Conservation (phyloP, 352 stramenopile genomes). For the Phytophthora melonis region DNA sequence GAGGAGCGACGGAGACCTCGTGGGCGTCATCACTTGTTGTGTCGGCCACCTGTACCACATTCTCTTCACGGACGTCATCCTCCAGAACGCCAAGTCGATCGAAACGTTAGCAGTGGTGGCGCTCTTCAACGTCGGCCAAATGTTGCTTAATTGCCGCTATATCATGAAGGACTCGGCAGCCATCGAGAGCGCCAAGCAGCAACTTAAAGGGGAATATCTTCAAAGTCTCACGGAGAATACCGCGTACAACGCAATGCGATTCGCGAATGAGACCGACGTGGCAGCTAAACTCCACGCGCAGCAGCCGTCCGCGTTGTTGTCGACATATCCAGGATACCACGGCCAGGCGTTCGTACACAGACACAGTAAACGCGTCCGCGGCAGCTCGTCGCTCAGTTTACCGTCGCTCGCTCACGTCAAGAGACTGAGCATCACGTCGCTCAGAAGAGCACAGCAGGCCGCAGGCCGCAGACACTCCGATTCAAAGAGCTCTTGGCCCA, state of each 20-base stretch:
- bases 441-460: neutral
- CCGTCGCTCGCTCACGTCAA: constrained; percentile 1
- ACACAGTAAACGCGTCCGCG: constrained; percentile 6
- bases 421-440: neutral
- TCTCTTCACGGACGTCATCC: constrained; percentile 37
- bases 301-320: neutral
- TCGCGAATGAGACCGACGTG: neutral
- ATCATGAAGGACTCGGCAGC: constrained; percentile 3
- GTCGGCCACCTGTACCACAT: constrained; percentile 46
- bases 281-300: neutral
- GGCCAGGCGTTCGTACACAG: constrained; percentile 1
- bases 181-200: neutral
- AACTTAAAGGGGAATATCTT: neutral
- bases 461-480: neutral
- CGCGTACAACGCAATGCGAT: neutral
- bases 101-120: constrained; percentile 31
- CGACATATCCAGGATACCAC: constrained; percentile 11
- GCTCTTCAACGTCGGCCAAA: constrained; percentile 19
- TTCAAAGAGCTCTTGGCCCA: neutral
- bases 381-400: neutral
- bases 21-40: constrained; percentile 16
- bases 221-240: neutral
- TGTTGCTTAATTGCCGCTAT: constrained; percentile 11
- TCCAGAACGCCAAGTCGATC: constrained; percentile 45
- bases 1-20: constrained; percentile 29